These are phyloP conservation scores for Paecilomyces variotii DNA, from an alignment of 2,329 filamentous ascomycete genomes.

Conservation along the genomic window DNA sequence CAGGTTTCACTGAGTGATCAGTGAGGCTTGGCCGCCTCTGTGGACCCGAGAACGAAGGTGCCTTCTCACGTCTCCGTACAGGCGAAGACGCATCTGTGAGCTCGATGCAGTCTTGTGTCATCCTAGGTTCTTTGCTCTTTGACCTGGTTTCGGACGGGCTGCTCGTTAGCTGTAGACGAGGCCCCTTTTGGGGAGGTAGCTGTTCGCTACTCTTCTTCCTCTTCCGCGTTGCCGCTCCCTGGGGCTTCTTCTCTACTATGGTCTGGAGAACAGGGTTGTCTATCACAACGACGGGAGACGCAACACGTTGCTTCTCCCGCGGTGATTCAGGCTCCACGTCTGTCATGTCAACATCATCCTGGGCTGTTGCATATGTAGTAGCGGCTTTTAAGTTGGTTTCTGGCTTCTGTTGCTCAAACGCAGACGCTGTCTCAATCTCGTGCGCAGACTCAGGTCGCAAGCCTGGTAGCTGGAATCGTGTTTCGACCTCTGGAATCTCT, in stretches of 20 bases:
- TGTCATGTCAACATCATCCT: conserved; percentile 7
- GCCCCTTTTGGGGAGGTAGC: conserved; percentile 15
- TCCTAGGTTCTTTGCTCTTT: not conserved
- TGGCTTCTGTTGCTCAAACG: not conserved
- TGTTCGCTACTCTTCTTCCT: conserved; percentile 17
- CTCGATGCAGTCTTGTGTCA: not conserved
- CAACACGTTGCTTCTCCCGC: not conserved
- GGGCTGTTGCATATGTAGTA: not conserved
- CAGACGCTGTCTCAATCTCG: not conserved
- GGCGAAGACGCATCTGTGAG: conserved; percentile 7
- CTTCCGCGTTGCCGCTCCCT: conserved; percentile 10
- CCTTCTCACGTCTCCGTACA: conserved; percentile 7
- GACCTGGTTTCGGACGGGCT: conserved; percentile 2
- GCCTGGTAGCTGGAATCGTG: not conserved
- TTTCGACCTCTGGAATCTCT: not conserved
- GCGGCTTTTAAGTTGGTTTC: not conserved
- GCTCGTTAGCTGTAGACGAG: conserved; percentile 12
- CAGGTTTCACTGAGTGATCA: conserved; percentile 6
- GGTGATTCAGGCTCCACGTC: conserved; percentile 1
- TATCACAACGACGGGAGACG: conserved; percentile 1
- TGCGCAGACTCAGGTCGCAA: not conserved
- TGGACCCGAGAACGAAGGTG: conserved; percentile 14
- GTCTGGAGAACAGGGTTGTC: not conserved
- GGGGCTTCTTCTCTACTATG: not conserved
- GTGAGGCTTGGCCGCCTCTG: conserved; percentile 11